A percentile compares a stretch with the other conserved stretches of the same genome.
Evolutionary conservation across 345 rosid species (phyloP).

Genomic region (Salix udensis): DNA sequence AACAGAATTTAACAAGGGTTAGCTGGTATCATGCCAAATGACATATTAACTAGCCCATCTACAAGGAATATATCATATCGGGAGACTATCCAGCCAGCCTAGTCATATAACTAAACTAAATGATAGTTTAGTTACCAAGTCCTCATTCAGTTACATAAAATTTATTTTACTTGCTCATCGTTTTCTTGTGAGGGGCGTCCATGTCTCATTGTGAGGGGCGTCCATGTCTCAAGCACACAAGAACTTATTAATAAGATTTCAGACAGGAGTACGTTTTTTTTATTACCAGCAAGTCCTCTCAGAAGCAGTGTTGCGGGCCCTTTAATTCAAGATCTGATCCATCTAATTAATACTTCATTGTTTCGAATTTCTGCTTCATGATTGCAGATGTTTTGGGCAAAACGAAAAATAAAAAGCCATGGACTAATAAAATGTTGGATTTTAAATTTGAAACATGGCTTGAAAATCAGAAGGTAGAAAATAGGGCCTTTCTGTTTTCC

Average conservation of each 20-base stretch:
- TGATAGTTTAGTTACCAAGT: background rate
- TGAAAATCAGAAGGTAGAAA: background rate
- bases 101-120: background rate
- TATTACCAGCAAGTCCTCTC: background rate
- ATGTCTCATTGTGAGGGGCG: background rate
- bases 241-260: background rate
- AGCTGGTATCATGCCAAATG: background rate
- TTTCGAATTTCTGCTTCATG: background rate
- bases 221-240: background rate
- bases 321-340: background rate
- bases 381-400: background rate
- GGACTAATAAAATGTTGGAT: background rate
- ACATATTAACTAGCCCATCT: too few species aligned
- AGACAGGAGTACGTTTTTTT: background rate
- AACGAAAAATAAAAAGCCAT: background rate
- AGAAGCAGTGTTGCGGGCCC: background rate
- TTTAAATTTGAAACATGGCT: background rate
- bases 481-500: background rate
- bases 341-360: background rate
- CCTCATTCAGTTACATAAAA: background rate
- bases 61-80: background rate
- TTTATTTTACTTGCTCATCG: background rate
- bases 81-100: background rate
- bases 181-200: background rate
- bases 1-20: background rate